Evolutionary conservation across 176 grass and related monocot genomes (phyloP), one percentile per base, ranked within the genome.

Genomic region (Miscanthus lutarioriparius): DNA sequence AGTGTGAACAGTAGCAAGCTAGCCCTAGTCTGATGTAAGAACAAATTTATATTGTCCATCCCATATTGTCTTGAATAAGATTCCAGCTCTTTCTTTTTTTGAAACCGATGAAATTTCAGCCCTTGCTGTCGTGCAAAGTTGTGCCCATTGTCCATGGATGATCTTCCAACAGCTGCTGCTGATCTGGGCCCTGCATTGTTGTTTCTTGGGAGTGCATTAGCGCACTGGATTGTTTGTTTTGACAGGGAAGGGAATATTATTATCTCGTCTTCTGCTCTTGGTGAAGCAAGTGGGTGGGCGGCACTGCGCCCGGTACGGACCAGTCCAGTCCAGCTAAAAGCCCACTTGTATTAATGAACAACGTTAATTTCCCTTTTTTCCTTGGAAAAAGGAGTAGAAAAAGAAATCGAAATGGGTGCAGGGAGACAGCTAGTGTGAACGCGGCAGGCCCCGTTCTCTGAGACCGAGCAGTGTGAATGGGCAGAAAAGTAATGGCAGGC

Each of bases 351-450:
- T 45, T 36, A 75, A 66, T 76, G 75, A 66, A 75, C 58, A 32
- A 27, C 35, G 27, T 16, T 1, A 32, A 62, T 43, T 78, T 70
- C 9, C 45, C 4, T 33, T 58, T 33, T 73, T 1, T 8, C 1
- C 6, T 1, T 67, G 19, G 28, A 54, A 79, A 63, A 85, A 27
- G 10, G 19, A 51, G 61, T 4, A 23, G 47, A 10, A 69, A 75
- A 70, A n/a, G 17, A 77, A 84, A 67, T 77, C 8, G 70, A 83
- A 80, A 87, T 70, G 61, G 68, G n/a, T 20, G 84, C 23, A 74
- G 69, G 58, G 73, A 63, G 82, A 87, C 80, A 83, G 84, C 85
- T 84, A 53, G 80, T 87, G 85, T 90, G 89, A 84, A 87, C 68
- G 9, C 17, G 2, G 17, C 59, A 35, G 77, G 63, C 17, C 48